Evolutionary conservation across 78 protist genomes (phyloP).

Genomic region (Polysphondylium violaceum): DNA sequence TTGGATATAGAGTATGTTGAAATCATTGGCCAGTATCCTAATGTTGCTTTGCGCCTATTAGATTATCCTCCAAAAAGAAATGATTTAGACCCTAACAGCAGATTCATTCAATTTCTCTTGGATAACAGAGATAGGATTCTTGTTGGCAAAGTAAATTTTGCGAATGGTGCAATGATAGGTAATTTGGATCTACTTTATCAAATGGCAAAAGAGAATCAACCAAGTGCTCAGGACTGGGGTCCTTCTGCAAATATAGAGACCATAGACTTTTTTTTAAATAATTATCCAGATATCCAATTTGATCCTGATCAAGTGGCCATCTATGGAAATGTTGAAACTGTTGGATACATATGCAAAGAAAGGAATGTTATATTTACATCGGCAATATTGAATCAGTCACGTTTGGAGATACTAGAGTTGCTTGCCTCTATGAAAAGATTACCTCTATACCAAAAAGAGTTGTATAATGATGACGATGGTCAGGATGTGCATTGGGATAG

Average conservation of each 20-base stretch:
- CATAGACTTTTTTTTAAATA: neutral
- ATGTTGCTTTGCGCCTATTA: too few relatives aligned
- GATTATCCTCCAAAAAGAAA: too few relatives aligned
- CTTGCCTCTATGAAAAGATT: too few relatives aligned
- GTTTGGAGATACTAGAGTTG: too few relatives aligned
- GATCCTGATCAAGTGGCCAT: neutral
- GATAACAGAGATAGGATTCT: neutral
- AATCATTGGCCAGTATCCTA: neutral
- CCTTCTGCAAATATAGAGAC: neutral
- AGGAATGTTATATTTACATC: too few relatives aligned
- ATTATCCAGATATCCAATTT: neutral
- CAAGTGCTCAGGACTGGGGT: neutral
- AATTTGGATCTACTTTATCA: neutral
- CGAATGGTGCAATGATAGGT: neutral
- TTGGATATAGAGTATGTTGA: neutral
- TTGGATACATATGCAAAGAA: too few relatives aligned
- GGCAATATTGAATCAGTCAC: too few relatives aligned
- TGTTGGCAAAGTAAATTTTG: neutral
- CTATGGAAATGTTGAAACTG: neutral
- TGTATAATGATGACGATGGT: too few relatives aligned
- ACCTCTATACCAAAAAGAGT: too few relatives aligned
- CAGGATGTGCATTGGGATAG: too few relatives aligned
- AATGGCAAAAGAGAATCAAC: neutral
- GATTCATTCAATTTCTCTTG: neutral
- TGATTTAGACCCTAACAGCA: neutral